A percentile compares a stretch with the other conserved stretches of the same genome.
These are phyloP conservation scores for Gossypium anomalum DNA, from an alignment of 345 rosid genomes.

Conservation along the genomic window DNA sequence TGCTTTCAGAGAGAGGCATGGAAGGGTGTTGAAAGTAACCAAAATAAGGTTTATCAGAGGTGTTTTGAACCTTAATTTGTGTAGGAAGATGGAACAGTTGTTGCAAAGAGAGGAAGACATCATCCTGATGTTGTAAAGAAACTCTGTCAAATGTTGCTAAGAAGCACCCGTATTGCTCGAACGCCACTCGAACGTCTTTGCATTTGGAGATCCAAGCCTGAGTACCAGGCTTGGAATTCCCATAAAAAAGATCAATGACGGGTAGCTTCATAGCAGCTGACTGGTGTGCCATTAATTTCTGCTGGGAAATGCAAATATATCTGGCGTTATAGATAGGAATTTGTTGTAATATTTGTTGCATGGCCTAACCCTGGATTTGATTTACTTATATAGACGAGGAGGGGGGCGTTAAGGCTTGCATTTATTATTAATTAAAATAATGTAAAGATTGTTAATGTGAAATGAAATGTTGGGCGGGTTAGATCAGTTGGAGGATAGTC, in stretches of 20 bases:
- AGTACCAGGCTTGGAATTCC: slow-evolving; percentile 35
- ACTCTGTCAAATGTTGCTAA: slow-evolving; percentile 32
- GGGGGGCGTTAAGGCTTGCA: too few species aligned
- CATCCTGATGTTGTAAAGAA: slow-evolving; percentile 24
- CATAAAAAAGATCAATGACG: slow-evolving; percentile 29
- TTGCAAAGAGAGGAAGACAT: slow-evolving; percentile 24
- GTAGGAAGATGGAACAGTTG: slow-evolving; percentile 45
- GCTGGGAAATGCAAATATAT: background rate
- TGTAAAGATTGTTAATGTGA: background rate
- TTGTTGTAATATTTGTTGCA: background rate
- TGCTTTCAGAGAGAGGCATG: slow-evolving; percentile 43
- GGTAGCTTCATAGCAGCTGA: background rate
- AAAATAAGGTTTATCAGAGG: slow-evolving; percentile 36
- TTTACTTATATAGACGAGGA: background rate
- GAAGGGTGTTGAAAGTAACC: slow-evolving; percentile 38
- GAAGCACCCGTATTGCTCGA: slow-evolving; percentile 56
- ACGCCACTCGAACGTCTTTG: slow-evolving; percentile 35
- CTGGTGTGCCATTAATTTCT: background rate
- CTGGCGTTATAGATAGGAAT: background rate
- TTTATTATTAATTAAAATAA: background rate
- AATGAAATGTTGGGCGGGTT: too few species aligned
- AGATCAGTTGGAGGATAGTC: background rate
- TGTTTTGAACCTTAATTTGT: slow-evolving; percentile 36
- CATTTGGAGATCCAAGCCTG: slow-evolving; percentile 38
- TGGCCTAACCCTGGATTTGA: background rate